Base-by-base conservation (phyloP, 1,284 basidiomycete species). In the Porogramme epimiltina region DNA sequence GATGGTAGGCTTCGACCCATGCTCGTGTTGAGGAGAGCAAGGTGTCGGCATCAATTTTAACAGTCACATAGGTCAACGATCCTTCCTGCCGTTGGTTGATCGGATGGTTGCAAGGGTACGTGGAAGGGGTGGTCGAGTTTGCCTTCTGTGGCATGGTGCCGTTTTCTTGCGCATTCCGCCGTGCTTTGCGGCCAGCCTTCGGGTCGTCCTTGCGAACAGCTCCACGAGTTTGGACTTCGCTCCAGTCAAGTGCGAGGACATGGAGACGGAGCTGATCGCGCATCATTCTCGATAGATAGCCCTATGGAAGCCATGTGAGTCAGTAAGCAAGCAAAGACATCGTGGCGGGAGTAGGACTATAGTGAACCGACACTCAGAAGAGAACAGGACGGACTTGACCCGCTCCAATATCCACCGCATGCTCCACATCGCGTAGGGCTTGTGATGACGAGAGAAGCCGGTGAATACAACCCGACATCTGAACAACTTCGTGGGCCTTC, bases 231-330 rank as follows among this genome's bases (percentile, higher is more conserved):
- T 79, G 80, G 9, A 69, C 59, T 39, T 70, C 67, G 51, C 75
- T 72, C 42, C 68, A 74, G 58, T 82, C 80, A n/a, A 82, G 67
- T 3, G 80, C 80, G 11, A 82, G 73, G 18, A 82, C 72, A 47
- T 79, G 66, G 25, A 76, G 56, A 4, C 63, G 59, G 18, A 66
- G 64, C 9, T 65, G 46, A 41, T 72, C 66, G 22, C 70, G 65
- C 9, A 80, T 63, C 5, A 63, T 66, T 24, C 79, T 69, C 15
- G 79, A 77, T n/a, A 82, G 62, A 62, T 81, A 79, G 10, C 75
- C 79, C 78, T 81, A 49, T 9, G 25, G 10, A 46, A 3, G 26
- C 11, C n/a, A n/a, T n/a, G n/a, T n/a, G n/a, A 42, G 34, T 24
- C 23, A 31, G 26, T 46, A 37, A 60, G 25, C 40, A 47, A 31